Percentiles rank a stretch among this genome's conserved stretches.
Evolutionary conservation across 1,139 yeast genomes (phyloP).

Genomic region (Hyphopichia fennica): DNA sequence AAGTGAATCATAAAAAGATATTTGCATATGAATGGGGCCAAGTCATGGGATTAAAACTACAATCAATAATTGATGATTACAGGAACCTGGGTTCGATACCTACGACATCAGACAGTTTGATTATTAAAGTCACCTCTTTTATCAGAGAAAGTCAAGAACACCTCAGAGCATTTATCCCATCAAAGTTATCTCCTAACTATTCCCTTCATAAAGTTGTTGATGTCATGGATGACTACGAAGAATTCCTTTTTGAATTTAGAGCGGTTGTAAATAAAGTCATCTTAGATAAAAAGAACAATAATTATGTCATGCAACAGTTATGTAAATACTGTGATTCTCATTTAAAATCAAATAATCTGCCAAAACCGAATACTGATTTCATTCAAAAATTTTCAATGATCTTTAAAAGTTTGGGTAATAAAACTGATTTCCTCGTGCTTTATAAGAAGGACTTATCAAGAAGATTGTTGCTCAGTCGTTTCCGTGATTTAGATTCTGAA

Average conservation of each 20-base stretch:
- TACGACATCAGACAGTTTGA: too few species aligned
- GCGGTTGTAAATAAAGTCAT: slow-evolving; percentile 24
- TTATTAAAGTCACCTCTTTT: too few species aligned
- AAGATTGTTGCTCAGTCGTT: slow-evolving; percentile 31
- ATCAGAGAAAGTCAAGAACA: not conserved
- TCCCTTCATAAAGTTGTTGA: slow-evolving; percentile 10
- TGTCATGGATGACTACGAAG: slow-evolving; percentile 14
- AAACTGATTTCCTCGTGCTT: slow-evolving; percentile 29
- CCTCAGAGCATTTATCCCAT: slow-evolving; percentile 3
- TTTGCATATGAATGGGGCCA: not conserved
- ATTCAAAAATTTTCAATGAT: slow-evolving; percentile 21
- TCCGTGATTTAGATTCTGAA: slow-evolving; percentile 23
- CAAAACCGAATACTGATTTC: slow-evolving; percentile 13
- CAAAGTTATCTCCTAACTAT: slow-evolving; percentile 10
- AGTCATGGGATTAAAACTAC: not conserved
- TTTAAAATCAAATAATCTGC: slow-evolving; percentile 19
- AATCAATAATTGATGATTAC: not conserved
- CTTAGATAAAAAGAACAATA: slow-evolving; percentile 20
- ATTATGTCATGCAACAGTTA: slow-evolving; percentile 22
- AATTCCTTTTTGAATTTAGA: slow-evolving; percentile 22
- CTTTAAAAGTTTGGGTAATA: slow-evolving; percentile 37
- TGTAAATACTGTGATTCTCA: slow-evolving; percentile 36
- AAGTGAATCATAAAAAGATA: not conserved
- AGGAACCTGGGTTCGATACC: not conserved
- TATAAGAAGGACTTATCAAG: slow-evolving; percentile 40